Conservation (phyloP, 1,284 basidiomycete species). For the Ustilago crameri region DNA sequence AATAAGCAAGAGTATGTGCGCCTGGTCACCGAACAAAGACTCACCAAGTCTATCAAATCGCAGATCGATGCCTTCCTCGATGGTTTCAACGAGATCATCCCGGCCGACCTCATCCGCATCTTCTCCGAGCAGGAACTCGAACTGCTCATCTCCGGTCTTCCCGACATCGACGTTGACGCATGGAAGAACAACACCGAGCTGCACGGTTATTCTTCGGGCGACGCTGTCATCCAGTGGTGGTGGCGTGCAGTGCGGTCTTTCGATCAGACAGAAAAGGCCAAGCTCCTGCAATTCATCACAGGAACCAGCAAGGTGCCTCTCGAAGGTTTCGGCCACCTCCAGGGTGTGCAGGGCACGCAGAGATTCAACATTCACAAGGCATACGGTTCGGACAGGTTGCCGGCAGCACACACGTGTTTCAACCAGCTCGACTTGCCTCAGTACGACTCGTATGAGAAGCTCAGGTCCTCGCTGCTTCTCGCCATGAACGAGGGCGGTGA, state of each 20-base stretch:
- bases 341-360: slow-evolving; percentile 93
- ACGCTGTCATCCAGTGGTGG: slow-evolving; percentile 98
- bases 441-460: slow-evolving; percentile 66
- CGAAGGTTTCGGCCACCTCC: slow-evolving; percentile 89
- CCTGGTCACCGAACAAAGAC: slow-evolving; percentile 86
- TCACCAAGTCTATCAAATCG: slow-evolving; percentile 85
- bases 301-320: slow-evolving; percentile 90
- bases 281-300: slow-evolving; percentile 88
- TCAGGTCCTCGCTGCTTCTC: slow-evolving; percentile 43
- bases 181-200: slow-evolving; percentile 95
- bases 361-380: slow-evolving; percentile 95
- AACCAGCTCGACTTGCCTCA: slow-evolving; percentile 69
- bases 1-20: slow-evolving; percentile 98
- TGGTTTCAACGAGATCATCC: slow-evolving; percentile 96
- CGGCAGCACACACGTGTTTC: slow-evolving; percentile 87
- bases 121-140: slow-evolving; percentile 99
- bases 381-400: slow-evolving; percentile 86
- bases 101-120: slow-evolving; percentile 72
- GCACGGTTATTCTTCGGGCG: slow-evolving; percentile 78
- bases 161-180: slow-evolving; percentile 98
- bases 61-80: slow-evolving; percentile 79
- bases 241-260: slow-evolving; percentile 98
- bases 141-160: slow-evolving; percentile 94
- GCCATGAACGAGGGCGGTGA: slow-evolving; percentile 68
- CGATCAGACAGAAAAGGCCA: slow-evolving; percentile 94